phyloP scores from a whole-genome alignment of 2,329 filamentous ascomycete genomes.

The Hypoxylon sp. region DNA sequence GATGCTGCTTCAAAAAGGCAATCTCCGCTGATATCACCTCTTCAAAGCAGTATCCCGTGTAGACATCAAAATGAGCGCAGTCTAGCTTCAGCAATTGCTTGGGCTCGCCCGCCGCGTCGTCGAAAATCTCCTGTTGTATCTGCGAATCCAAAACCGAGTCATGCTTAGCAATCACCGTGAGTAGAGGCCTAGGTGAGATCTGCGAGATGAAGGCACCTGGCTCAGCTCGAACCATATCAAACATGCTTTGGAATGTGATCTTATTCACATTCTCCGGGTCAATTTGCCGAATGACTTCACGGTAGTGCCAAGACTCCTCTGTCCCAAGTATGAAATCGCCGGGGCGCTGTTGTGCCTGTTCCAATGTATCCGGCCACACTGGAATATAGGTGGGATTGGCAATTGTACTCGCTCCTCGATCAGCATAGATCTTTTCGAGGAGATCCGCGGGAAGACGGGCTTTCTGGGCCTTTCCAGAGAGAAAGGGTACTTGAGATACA shows the following conservation, averaged over 20 bases:
- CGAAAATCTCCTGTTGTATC: neutral
- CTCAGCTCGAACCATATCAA: neutral
- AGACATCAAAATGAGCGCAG: slow-evolving; percentile 2
- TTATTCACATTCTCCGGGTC: slow-evolving; percentile 1
- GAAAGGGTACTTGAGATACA: neutral
- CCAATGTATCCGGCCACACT: neutral
- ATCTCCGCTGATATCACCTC: no score
- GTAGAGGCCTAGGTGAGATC: neutral
- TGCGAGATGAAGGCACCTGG: neutral
- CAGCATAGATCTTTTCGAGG: neutral
- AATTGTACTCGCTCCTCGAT: neutral
- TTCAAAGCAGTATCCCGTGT: neutral
- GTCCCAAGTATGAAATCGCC: neutral
- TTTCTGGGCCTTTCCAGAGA: neutral
- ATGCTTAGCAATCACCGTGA: neutral
- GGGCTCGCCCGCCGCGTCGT: neutral
- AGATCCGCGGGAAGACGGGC: neutral
- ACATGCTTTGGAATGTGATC: neutral
- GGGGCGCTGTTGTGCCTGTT: neutral
- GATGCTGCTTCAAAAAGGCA: no score
- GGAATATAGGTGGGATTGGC: neutral
- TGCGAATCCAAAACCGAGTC: neutral
- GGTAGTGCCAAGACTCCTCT: slow-evolving; percentile 1
- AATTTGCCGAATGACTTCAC: neutral
- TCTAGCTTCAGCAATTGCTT: slow-evolving; percentile 1